Percentiles rank a stretch among this genome's conserved stretches.
These are phyloP conservation scores for Filosporella fistucella DNA, from an alignment of 495 filamentous ascomycete genomes.

Conservation along the genomic window DNA sequence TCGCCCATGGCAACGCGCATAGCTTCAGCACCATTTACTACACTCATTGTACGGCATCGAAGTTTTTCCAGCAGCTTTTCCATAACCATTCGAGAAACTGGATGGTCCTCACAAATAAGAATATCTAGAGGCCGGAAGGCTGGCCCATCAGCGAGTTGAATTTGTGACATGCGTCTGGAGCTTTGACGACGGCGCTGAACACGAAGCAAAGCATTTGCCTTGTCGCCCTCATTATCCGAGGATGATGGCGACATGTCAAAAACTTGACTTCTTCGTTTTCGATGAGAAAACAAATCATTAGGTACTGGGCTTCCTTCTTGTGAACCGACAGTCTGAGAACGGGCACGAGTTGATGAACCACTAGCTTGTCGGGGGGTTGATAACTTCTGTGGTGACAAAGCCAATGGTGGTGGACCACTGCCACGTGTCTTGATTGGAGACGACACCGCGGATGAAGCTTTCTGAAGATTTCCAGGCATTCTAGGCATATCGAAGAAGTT, in stretches of 20 bases:
- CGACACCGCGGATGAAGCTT: slow-evolving; percentile 56
- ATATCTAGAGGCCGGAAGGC: slow-evolving; percentile 88
- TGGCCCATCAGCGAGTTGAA: slow-evolving; percentile 76
- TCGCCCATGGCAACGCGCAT: slow-evolving; percentile 89
- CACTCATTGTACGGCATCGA: slow-evolving; percentile 90
- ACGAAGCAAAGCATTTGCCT: slow-evolving; percentile 85
- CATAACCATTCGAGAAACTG: slow-evolving; percentile 96
- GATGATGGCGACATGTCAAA: slow-evolving; percentile 97
- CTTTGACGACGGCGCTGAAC: slow-evolving; percentile 90
- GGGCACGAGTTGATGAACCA: slow-evolving; percentile 51
- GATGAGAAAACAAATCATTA: slow-evolving; percentile 72
- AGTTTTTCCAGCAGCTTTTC: slow-evolving; percentile 93
- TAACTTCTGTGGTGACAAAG: slow-evolving; percentile 45
- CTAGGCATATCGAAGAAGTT: slow-evolving; percentile 68
- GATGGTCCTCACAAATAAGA: slow-evolving; percentile 95
- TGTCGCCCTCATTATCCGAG: slow-evolving; percentile 92
- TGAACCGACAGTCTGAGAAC: slow-evolving; percentile 92
- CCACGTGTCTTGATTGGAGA: slow-evolving; percentile 75
- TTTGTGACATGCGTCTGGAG: slow-evolving; percentile 85
- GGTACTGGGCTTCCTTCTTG: slow-evolving; percentile 74
- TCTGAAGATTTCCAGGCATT: slow-evolving; percentile 52
- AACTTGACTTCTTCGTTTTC: slow-evolving; percentile 89
- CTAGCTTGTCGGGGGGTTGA: slow-evolving; percentile 42
- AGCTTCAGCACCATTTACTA: slow-evolving; percentile 81
- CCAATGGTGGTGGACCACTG: slow-evolving; percentile 30